Evolutionary conservation across 2,329 filamentous ascomycete species (phyloP), one percentile per base, ranked within the genome.

Genomic region (Phialemonium atrogriseum): DNA sequence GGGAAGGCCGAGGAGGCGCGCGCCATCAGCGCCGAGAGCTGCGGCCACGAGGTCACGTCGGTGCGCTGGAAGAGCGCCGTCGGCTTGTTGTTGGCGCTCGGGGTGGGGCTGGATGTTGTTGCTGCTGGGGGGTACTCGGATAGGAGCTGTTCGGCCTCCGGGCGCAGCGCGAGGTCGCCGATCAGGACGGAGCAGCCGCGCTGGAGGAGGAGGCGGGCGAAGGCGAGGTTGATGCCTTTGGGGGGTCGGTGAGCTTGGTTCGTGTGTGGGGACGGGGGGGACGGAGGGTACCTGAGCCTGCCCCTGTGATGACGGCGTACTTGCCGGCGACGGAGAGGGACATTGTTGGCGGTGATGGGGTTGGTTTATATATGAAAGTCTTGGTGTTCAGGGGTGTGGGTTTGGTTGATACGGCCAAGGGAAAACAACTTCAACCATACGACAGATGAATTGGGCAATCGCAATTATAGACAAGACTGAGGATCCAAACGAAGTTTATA

Each of bases 281-380:
- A n/a, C n/a, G 32, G 5, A 22, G 17, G 50, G 38, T 48, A 63
- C 68, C 68, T 27, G 67, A 71, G 16, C 69, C 68, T 23, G 65
- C 68, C 19, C 69, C 69, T 9, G 68, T 73, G 18, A 73, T 53
- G 27, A 73, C 67, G 10, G 69, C 69, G 10, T 65, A 61, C 44
- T 62, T 66, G 30, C 58, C 60, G 3, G 10, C 14, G 17, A 28
- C 27, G 2, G 27, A 28, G 27, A 28, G 27, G 10, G 27, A 13
- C 9, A 17, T 18, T 17, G 19, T 14, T 20, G 17, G 17, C 10
- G 3, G 14, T 12, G 27, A 28, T 7, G 17, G 17, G n/a, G n/a
- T n/a, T n/a, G n/a, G n/a, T n/a, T n/a, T n/a, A n/a, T n/a, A n/a
- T n/a, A n/a, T n/a, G n/a, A n/a, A n/a, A n/a, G n/a, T n/a, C n/a